Evolutionary conservation across 352 stramenopile genomes (phyloP).

Genomic region (Globisporangium spinosum): DNA sequence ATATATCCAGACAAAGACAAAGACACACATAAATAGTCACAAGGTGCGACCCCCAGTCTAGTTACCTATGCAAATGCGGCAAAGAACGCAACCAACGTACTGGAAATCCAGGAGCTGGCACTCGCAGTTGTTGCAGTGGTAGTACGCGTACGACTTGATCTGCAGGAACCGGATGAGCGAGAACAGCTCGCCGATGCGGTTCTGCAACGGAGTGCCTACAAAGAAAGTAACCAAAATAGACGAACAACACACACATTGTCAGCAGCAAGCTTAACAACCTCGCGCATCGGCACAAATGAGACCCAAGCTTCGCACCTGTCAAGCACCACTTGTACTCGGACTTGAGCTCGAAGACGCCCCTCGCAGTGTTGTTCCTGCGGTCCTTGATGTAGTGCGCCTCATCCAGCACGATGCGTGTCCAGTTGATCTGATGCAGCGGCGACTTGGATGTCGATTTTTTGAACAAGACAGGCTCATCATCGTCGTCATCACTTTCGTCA

Average conservation of each 20-base stretch:
- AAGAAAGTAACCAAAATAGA: neutral
- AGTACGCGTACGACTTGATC: slow-evolving; percentile 97
- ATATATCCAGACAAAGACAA: slow-evolving; percentile 17
- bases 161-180: slow-evolving; percentile 97
- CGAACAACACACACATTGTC: neutral
- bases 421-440: slow-evolving; percentile 93
- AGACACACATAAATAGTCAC: slow-evolving; percentile 20
- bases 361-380: slow-evolving; percentile 92
- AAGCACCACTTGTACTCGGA: slow-evolving; percentile 97
- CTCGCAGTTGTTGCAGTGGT: slow-evolving; percentile 94
- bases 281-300: neutral
- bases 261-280: neutral
- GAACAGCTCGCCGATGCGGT: slow-evolving; percentile 94
- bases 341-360: slow-evolving; percentile 95
- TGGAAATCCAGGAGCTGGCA: slow-evolving; percentile 96
- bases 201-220: slow-evolving; percentile 92
- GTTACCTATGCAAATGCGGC: too few species aligned
- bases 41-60: neutral
- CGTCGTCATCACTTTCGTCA: slow-evolving; percentile 34
- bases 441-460: slow-evolving; percentile 50
- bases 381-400: slow-evolving; percentile 96
- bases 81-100: slow-evolving; percentile 47
- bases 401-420: slow-evolving; percentile 97
- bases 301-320: slow-evolving; percentile 67
- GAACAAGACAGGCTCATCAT: slow-evolving; percentile 21